Evolutionary conservation across 257 asterid genomes (phyloP), one percentile per base, ranked within the genome.

Genomic region (Haberlea rhodopensis): DNA sequence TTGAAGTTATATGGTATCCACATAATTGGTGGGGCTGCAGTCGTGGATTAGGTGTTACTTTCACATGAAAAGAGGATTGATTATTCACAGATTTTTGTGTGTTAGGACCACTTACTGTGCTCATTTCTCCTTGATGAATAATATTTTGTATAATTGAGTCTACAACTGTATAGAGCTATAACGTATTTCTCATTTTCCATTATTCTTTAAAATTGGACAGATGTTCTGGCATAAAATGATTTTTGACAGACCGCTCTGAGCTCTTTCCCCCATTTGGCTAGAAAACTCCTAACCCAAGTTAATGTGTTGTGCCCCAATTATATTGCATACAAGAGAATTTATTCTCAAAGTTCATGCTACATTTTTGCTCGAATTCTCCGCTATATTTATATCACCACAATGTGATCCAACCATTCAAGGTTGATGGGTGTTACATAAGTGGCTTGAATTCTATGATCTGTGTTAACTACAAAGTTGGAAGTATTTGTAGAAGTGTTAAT

Each of bases 21-120:
- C 54, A 21, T 57, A 46, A 51, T 62, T 69, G 63, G 67, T 75
- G 64, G 77, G 70, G 76, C 31, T 28, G 60, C 57, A 49, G 49
- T 57, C 68, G 57, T 63, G 65, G 45, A 61, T 65, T 66, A 22
- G 62, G 37, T 66, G 53, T 25, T 54, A 32, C n/a, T 49, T 45
- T 5, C 27, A 26, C 53, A 72, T 58, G 55, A 51, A 71, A 69
- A 45, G 58, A 70, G 27, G 58, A 61, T 52, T 69, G 69, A 63
- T 46, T 67, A 37, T 15, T 55, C 45, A 48, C 23, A 52, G 20
- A 58, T 67, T 32, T 71, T 54, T 66, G 31, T 67, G 21, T 59
- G 27, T 57, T 61, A 63, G 57, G 68, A 73, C 71, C 68, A 62
- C 61, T 18, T 53, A 43, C 45, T 32, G 69, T 19, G 54, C 48